Conservation (phyloP, 1,139 yeast genomes). For the Lodderomyces orthopsilosis region DNA sequence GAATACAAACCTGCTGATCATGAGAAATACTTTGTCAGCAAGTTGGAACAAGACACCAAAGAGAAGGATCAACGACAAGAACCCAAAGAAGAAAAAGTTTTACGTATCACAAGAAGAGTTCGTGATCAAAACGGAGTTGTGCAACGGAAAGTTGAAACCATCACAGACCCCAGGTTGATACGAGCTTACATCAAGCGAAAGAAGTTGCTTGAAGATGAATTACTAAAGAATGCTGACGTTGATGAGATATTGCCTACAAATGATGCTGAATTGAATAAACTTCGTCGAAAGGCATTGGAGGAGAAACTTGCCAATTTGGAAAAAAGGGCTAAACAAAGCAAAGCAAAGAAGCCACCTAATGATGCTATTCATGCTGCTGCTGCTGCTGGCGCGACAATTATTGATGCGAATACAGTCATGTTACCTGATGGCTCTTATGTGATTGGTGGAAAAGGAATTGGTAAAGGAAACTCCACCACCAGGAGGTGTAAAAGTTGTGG, state of each 20-base stretch:
- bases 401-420: constrained; percentile 44
- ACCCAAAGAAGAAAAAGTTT: constrained; percentile 30
- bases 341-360: constrained; percentile 37
- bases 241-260: constrained; percentile 78
- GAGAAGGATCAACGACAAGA: constrained; percentile 19
- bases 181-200: constrained; percentile 80
- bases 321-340: constrained; percentile 54
- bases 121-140: constrained; percentile 84
- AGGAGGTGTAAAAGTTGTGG: constrained; percentile 95
- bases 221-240: constrained; percentile 51
- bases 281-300: constrained; percentile 74
- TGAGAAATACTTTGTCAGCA: constrained; percentile 27
- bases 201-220: constrained; percentile 71
- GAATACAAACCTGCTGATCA: constrained; percentile 43
- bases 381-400: constrained; percentile 23
- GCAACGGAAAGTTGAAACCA: constrained; percentile 75
- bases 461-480: constrained; percentile 75
- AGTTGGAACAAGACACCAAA: constrained; percentile 14
- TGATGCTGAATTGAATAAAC: constrained; percentile 79
- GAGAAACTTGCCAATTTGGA: constrained; percentile 83
- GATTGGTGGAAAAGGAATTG: constrained; percentile 61
- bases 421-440: constrained; percentile 48
- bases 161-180: constrained; percentile 82
- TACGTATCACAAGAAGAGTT: constrained; percentile 75
- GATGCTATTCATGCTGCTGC: constrained; percentile 48